Evolutionary conservation across 441 rosid genomes (phyloP).

Genomic region (Pelargonium cotyledonis): DNA sequence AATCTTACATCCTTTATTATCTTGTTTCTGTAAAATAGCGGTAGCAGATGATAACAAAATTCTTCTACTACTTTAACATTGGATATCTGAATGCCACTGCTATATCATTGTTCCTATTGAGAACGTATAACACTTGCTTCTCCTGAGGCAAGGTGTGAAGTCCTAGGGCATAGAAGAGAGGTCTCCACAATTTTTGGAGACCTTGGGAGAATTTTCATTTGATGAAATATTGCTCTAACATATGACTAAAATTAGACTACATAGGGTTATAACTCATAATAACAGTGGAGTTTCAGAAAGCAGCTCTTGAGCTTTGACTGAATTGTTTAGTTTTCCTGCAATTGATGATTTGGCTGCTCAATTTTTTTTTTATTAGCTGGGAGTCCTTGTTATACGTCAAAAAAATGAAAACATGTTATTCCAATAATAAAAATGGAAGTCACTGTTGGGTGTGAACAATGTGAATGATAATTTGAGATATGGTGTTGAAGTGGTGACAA

Average conservation of each 20-base stretch:
- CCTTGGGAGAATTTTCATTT: not conserved
- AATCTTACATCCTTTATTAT: slow-evolving; percentile 14
- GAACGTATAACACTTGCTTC: not conserved
- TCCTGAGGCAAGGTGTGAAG: not conserved
- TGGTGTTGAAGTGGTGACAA: not conserved
- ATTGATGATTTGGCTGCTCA: not conserved
- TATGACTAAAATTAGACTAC: not conserved
- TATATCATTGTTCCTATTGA: not conserved
- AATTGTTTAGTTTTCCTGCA: not conserved
- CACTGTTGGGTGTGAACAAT: not conserved
- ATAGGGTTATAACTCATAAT: not conserved
- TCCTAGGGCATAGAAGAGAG: not conserved
- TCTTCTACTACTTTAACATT: not conserved
- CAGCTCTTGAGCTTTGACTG: not conserved
- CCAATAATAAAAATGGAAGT: not conserved
- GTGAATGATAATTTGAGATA: not conserved
- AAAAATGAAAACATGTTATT: not conserved
- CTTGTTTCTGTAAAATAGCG: not conserved
- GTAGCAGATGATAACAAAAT: not conserved
- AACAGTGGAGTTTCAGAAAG: not conserved
- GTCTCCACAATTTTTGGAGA: not conserved
- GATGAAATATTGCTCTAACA: not conserved
- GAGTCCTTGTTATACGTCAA: not conserved
- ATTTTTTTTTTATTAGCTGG: not conserved
- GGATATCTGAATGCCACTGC: not conserved